Conservation (phyloP, 2,329 filamentous ascomycete genomes). For the Fusarium sp. region DNA sequence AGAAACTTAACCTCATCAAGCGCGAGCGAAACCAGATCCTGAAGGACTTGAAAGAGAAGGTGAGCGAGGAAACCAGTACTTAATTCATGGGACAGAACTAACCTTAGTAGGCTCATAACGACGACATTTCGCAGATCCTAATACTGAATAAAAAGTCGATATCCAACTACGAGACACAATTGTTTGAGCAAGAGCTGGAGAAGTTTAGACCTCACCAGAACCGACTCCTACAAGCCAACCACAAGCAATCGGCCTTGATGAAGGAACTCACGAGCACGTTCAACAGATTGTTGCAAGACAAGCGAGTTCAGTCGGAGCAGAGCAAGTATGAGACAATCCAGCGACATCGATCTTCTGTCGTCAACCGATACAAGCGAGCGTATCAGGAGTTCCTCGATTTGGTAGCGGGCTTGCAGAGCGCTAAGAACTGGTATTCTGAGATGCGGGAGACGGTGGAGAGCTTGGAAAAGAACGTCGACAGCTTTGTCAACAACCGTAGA, state of each 20-base stretch:
- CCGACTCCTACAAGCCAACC: slow-evolving; percentile 88
- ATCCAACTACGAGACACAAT: slow-evolving; percentile 86
- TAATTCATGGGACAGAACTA: slow-evolving; percentile 15
- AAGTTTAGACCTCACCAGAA: slow-evolving; percentile 96
- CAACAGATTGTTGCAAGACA: slow-evolving; percentile 89
- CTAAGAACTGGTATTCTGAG: slow-evolving; percentile 92
- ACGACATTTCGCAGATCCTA: slow-evolving; percentile 96
- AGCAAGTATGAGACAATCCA: slow-evolving; percentile 93
- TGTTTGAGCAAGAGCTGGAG: slow-evolving; percentile 96
- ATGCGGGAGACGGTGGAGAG: slow-evolving; percentile 96
- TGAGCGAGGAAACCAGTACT: slow-evolving; percentile 53
- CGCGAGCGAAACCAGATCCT: slow-evolving; percentile 89
- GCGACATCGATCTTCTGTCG: slow-evolving; percentile 80
- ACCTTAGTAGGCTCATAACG: slow-evolving; percentile 79
- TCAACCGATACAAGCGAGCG: slow-evolving; percentile 88
- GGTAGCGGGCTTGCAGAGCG: slow-evolving; percentile 83
- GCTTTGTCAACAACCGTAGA: slow-evolving; percentile 93
- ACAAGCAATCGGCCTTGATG: slow-evolving; percentile 94
- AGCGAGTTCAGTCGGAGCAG: slow-evolving; percentile 91
- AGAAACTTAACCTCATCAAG: slow-evolving; percentile 92
- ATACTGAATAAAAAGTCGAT: slow-evolving; percentile 99
- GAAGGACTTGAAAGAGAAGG: slow-evolving; percentile 98
- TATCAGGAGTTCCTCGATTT: slow-evolving; percentile 95
- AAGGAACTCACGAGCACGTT: slow-evolving; percentile 93
- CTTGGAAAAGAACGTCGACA: slow-evolving; percentile 93